Evolutionary conservation across 139 green algal genomes (phyloP).

Genomic region (Dunaliella primolecta): DNA sequence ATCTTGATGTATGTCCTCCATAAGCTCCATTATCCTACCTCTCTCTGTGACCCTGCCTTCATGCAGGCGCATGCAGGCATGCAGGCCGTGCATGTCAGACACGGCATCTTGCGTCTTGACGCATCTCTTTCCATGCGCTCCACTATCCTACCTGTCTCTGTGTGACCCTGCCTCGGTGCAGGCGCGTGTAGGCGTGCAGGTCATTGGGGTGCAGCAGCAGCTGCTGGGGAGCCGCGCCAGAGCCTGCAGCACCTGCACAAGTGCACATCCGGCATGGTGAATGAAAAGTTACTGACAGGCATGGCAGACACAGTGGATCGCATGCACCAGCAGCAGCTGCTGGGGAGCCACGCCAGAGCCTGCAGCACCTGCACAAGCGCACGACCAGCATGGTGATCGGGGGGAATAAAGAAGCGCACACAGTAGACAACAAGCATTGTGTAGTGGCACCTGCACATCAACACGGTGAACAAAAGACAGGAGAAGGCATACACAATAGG

Average conservation of each 20-base stretch:
- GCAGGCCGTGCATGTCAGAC: too few relatives aligned
- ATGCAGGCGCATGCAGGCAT: constrained; percentile 62
- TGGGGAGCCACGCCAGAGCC: neutral
- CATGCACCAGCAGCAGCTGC: constrained; percentile 73
- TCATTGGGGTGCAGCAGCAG: constrained; percentile 82
- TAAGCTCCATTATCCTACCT: too few relatives aligned
- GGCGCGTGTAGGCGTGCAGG: constrained; percentile 82
- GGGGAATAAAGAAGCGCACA: too few relatives aligned
- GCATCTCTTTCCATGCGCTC: too few relatives aligned
- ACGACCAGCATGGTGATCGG: too few relatives aligned
- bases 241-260: neutral
- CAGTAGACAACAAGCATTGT: too few relatives aligned
- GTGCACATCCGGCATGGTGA: too few relatives aligned
- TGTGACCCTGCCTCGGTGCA: constrained; percentile 69
- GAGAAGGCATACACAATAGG: too few relatives aligned
- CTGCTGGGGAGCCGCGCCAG: constrained; percentile 13
- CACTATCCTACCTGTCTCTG: constrained; percentile 65
- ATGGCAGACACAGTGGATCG: too few relatives aligned
- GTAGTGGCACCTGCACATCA: constrained; percentile 4
- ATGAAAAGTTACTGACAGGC: too few relatives aligned
- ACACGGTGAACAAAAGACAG: too few relatives aligned
- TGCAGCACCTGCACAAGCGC: neutral
- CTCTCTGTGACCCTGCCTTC: constrained; percentile 69
- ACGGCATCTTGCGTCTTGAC: too few relatives aligned
- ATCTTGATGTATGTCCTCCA: neutral